Evolutionary conservation across 1,139 yeast species (phyloP), one percentile per base, ranked within the genome.

Genomic region (Torulaspora pretoriensis): DNA sequence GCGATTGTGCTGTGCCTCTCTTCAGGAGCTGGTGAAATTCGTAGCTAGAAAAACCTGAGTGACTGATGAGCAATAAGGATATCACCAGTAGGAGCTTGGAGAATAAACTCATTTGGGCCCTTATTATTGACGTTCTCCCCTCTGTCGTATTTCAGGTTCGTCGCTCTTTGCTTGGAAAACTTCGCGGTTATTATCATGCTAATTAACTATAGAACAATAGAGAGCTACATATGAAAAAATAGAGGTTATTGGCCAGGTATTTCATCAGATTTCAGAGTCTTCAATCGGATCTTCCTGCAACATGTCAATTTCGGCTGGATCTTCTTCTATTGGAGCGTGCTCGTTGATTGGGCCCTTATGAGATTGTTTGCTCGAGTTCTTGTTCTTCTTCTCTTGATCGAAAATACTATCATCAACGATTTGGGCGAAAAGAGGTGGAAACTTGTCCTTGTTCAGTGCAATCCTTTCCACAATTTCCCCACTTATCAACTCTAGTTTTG

Each of bases 401-500:
- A 61, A 61, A 3, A 59, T 56, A 2, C 55, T 43, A 16, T 61
- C 63, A 27, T 64, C 63, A 31, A 68, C 46, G 22, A 68, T 52
- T 16, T 47, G 53, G 19, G 47, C 46, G 50, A 56, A 72, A 19
- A 70, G 42, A 0, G 56, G 54, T 2, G 86, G 86, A 19, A 83
- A 60, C n/a, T 56, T 63, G 1, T 63, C 68, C 17, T 66, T 56
- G 59, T 83, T 83, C 48, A 80, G 62, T 9, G 57, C 54, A 12
- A 83, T 51, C 58, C 90, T 69, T 2, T 63, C 48, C 2, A 59
- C 45, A 0, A 74, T 40, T 1, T 50, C 55, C 1, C 57, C 59
- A 14, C 63, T 60, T 7, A 79, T 52, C 47, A 74, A 56, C 1
- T 69, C 71, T 16, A 74, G 52, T 36, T 72, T 73, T 19, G 68